phyloP scores from a whole-genome alignment of 139 green algal genomes.

The Chlorella sp. region DNA sequence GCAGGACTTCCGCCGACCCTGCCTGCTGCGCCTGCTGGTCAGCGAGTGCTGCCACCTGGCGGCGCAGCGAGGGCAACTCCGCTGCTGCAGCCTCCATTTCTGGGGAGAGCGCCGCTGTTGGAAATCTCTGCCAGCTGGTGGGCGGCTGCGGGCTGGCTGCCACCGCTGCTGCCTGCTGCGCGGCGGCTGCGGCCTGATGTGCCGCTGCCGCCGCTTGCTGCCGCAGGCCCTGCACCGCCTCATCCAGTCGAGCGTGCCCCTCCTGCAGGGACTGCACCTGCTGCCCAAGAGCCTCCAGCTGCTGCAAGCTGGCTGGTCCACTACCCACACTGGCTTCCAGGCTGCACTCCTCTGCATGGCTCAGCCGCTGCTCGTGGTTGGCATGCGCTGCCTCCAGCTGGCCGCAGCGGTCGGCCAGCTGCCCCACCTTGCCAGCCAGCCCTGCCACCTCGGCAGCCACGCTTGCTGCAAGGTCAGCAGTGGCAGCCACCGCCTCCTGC shows the following conservation, averaged over 20 bases:
- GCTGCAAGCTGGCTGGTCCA: neutral
- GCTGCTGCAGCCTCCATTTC: neutral
- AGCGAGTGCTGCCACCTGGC: neutral
- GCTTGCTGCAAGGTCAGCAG: constrained; percentile 1
- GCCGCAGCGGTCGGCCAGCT: neutral
- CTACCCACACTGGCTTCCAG: neutral
- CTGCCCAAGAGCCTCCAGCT: constrained; percentile 12
- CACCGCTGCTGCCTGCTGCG: constrained; percentile 5
- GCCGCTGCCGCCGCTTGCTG: neutral
- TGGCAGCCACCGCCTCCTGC: neutral
- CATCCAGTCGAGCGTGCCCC: neutral
- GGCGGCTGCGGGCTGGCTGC: neutral
- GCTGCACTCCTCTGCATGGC: neutral
- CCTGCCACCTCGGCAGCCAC: neutral
- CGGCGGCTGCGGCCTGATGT: neutral
- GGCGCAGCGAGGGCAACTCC: neutral
- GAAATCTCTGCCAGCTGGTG: neutral
- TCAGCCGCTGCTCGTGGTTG: constrained; percentile 31
- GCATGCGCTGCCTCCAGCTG: neutral
- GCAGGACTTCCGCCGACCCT: neutral
- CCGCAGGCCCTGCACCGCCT: neutral
- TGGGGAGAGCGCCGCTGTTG: neutral
- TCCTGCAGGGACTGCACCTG: neutral
- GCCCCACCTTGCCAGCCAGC: neutral
- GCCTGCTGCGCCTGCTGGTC: constrained; percentile 27